Conservation (phyloP, 2,329 filamentous ascomycete species). For the Coccinonectria pachysandricola region DNA sequence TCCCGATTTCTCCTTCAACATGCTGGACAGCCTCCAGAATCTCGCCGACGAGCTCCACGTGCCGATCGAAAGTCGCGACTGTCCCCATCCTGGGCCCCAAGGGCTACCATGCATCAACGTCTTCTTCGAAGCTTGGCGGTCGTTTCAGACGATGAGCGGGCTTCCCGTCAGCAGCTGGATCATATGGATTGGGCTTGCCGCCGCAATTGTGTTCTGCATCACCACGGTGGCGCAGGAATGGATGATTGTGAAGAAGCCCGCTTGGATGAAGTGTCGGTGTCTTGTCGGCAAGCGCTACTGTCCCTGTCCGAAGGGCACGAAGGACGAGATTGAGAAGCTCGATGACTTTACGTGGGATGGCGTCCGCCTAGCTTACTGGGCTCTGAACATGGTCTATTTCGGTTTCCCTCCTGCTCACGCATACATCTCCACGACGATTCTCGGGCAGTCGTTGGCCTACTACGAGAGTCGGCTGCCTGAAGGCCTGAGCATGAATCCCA, state of each 20-base stretch:
- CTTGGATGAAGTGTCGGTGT: slow-evolving; percentile 18
- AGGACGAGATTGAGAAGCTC: slow-evolving; percentile 16
- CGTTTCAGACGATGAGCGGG: slow-evolving; percentile 7
- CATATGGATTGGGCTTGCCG: slow-evolving; percentile 8
- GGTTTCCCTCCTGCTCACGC: slow-evolving; percentile 9
- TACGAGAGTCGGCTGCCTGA: slow-evolving; percentile 14
- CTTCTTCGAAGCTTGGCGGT: slow-evolving; percentile 19
- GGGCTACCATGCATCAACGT: slow-evolving; percentile 13
- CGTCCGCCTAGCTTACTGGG: slow-evolving; percentile 15
- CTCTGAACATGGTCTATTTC: slow-evolving; percentile 11
- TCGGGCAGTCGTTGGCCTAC: slow-evolving; percentile 9
- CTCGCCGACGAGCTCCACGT: slow-evolving; percentile 14
- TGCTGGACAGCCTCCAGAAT: slow-evolving; percentile 10
- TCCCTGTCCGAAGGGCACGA: slow-evolving; percentile 14
- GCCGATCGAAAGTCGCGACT: slow-evolving; percentile 13
- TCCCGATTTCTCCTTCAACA: slow-evolving; percentile 8
- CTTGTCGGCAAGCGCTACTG: slow-evolving; percentile 17
- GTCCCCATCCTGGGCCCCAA: slow-evolving; percentile 9
- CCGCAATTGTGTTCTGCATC: slow-evolving; percentile 7
- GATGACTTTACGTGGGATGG: slow-evolving; percentile 18
- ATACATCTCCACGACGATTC: slow-evolving; percentile 9
- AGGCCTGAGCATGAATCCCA: slow-evolving; percentile 14
- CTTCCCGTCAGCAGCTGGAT: slow-evolving; percentile 9
- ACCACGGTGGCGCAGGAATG: slow-evolving; percentile 12
- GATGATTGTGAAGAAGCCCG: slow-evolving; percentile 16